These are phyloP conservation scores for Schizosaccharomyces cryophilus DNA, from an alignment of 805 yeast species.

Conservation along the genomic window DNA sequence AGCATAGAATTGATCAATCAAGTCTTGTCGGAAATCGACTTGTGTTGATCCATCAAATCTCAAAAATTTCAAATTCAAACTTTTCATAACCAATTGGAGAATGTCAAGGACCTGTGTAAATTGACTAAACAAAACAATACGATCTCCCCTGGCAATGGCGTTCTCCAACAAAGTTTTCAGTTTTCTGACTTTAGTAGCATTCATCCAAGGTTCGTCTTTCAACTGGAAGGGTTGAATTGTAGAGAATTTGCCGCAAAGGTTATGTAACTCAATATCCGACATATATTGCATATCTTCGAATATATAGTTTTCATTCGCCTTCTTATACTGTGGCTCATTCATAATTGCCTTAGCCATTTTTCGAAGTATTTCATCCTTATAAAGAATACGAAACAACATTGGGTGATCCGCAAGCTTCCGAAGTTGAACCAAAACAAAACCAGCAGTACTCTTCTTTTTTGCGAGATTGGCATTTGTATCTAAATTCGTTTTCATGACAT, in stretches of 20 bases:
- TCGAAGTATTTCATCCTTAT: constrained; percentile 27
- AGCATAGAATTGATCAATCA: constrained; percentile 72
- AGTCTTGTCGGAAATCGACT: constrained; percentile 76
- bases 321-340: constrained; percentile 47
- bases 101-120: constrained; percentile 85
- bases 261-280: constrained; percentile 74
- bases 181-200: constrained; percentile 40
- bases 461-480: neutral
- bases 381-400: constrained; percentile 45
- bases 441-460: neutral
- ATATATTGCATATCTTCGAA: constrained; percentile 85
- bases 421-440: constrained; percentile 46
- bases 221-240: constrained; percentile 32
- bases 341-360: constrained; percentile 58
- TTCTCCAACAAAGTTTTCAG: constrained; percentile 33
- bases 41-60: constrained; percentile 80
- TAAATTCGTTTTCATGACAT: constrained; percentile 1
- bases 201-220: constrained; percentile 21
- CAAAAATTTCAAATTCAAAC: constrained; percentile 41
- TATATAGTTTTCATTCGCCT: constrained; percentile 54
- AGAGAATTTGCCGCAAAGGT: constrained; percentile 50
- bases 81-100: constrained; percentile 47
- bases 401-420: constrained; percentile 91
- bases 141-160: constrained; percentile 31
- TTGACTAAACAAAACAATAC: constrained; percentile 64